phyloP scores from a whole-genome alignment of 1,284 basidiomycete species.

The Ganoderma lingzhi region DNA sequence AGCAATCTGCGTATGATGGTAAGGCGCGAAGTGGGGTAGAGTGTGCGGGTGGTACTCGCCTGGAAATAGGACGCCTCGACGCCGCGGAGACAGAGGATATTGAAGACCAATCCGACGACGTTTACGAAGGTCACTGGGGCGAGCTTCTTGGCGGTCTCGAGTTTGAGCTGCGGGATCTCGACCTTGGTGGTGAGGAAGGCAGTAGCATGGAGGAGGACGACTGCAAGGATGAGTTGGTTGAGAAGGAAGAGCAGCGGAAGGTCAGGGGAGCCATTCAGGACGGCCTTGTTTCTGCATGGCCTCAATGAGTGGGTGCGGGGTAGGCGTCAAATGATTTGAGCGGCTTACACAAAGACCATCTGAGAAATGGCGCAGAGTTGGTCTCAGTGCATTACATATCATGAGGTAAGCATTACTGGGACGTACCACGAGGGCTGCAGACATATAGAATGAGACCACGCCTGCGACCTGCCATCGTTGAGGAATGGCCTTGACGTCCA shows the following conservation, averaged over 20 bases:
- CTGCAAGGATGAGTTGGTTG: constrained; percentile 73
- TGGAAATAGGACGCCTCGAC: constrained; percentile 85
- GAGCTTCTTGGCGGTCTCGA: constrained; percentile 62
- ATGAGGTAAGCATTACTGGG: background rate
- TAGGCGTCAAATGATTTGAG: background rate
- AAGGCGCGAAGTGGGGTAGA: background rate
- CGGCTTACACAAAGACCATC: constrained; percentile 73
- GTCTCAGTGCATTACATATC: constrained; percentile 1
- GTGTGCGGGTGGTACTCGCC: constrained; percentile 43
- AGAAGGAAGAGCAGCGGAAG: constrained; percentile 76
- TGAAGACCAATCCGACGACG: constrained; percentile 78
- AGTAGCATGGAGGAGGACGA: constrained; percentile 65
- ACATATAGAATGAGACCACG: constrained; percentile 84
- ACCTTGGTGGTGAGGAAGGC: constrained; percentile 56
- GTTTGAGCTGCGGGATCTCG: constrained; percentile 63
- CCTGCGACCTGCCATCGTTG: constrained; percentile 61
- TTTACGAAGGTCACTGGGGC: constrained; percentile 71
- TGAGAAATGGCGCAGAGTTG: constrained; percentile 36
- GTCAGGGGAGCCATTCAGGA: constrained; percentile 70
- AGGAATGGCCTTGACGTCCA: constrained; percentile 43
- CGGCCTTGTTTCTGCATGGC: constrained; percentile 73
- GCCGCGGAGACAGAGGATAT: constrained; percentile 76
- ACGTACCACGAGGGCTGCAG: constrained; percentile 73
- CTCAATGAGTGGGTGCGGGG: background rate
- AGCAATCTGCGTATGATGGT: constrained; percentile 63